Conservation (phyloP, 306 rosid genomes). For the Betula pendula region DNA sequence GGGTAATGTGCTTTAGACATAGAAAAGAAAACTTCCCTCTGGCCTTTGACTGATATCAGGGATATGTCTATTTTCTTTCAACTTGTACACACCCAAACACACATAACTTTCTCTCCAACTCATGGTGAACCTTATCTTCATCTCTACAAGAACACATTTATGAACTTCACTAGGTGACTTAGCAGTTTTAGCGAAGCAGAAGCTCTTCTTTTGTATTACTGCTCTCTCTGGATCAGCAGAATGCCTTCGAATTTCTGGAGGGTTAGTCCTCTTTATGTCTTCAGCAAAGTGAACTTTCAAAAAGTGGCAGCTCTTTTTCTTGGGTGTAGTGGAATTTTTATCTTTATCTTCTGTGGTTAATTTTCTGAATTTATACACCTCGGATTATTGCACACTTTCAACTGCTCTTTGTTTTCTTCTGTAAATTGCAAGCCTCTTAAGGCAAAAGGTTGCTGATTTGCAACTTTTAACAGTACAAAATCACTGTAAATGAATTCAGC, state of each 20-base stretch:
- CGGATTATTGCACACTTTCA: constrained; percentile 1
- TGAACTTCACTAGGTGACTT: neutral
- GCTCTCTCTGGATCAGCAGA: constrained; percentile 6
- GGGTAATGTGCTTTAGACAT: neutral
- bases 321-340: constrained; percentile 8
- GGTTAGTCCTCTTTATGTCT: constrained; percentile 3
- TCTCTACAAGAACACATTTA: neutral
- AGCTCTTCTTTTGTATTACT: neutral
- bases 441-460: neutral
- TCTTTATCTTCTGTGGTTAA: neutral
- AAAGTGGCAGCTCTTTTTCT: neutral
- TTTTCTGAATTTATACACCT: constrained; percentile 4
- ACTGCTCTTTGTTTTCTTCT: constrained; percentile 1
- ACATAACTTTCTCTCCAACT: neutral
- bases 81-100: neutral
- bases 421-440: neutral
- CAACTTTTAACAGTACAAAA: neutral
- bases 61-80: neutral
- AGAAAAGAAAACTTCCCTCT: neutral
- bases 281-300: constrained; percentile 20
- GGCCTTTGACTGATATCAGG: neutral
- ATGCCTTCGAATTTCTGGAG: constrained; percentile 9
- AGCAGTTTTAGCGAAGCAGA: neutral
- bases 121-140: neutral
- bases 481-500: neutral